Percentiles rank a stretch among this genome's conserved stretches.
Conservation (phyloP, 805 yeast genomes). For the Candida michaelii region DNA sequence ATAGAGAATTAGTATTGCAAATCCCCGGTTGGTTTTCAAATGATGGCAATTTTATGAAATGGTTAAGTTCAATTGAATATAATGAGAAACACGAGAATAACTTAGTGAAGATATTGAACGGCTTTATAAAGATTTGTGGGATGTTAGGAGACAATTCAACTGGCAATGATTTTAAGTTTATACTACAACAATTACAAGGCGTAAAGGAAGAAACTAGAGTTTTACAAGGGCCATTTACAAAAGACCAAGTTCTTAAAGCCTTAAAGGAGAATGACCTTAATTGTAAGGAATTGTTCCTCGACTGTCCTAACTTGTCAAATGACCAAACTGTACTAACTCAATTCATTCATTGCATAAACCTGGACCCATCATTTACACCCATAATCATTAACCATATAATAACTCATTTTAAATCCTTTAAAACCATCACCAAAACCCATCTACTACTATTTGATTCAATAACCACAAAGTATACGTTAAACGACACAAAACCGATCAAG, state of each 20-base stretch:
- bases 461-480: background rate
- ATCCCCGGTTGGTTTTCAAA: slow-evolving; percentile 20
- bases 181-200: slow-evolving; percentile 5
- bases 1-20: slow-evolving; percentile 11
- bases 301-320: background rate
- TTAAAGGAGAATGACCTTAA: background rate
- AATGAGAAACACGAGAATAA: slow-evolving; percentile 22
- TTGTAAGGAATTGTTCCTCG: background rate
- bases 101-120: slow-evolving; percentile 24
- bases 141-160: slow-evolving; percentile 8
- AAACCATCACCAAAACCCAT: slow-evolving; percentile 1
- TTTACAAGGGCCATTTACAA: background rate
- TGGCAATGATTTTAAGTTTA: slow-evolving; percentile 7
- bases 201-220: background rate
- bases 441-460: slow-evolving; percentile 6
- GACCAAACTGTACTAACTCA: background rate
- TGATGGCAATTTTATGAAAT: slow-evolving; percentile 19
- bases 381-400: background rate
- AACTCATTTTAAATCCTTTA: slow-evolving; percentile 1
- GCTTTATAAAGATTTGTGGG: slow-evolving; percentile 23
- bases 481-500: slow-evolving; percentile 3
- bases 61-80: slow-evolving; percentile 19
- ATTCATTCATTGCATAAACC: background rate
- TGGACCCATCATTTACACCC: background rate
- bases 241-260: background rate